phyloP scores from a whole-genome alignment of 2,329 filamentous ascomycete genomes.

The Botrytis sinoallii region DNA sequence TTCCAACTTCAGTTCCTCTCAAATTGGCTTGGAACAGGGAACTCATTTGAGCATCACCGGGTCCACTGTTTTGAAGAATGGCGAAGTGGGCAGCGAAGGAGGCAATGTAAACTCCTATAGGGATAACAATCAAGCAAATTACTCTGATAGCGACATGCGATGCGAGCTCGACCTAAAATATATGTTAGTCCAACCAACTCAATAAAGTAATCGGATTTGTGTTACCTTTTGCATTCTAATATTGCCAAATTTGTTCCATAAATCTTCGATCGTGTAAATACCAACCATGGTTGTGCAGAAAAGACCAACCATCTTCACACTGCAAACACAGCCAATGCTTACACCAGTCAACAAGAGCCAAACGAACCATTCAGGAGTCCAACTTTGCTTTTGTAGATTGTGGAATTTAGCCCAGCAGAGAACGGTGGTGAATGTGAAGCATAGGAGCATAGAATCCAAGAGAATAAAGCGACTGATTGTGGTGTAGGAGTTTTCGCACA shows the following conservation, averaged over 20 bases:
- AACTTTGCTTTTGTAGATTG: conserved; percentile 78
- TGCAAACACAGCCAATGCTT: conserved; percentile 96
- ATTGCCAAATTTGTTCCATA: conserved; percentile 98
- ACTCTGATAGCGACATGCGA: conserved; percentile 79
- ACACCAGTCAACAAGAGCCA: conserved; percentile 93
- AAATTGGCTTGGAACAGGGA: conserved; percentile 98
- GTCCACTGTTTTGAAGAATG: conserved; percentile 88
- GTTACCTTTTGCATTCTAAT: conserved; percentile 80
- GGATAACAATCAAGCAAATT: conserved; percentile 82
- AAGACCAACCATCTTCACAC: conserved; percentile 96
- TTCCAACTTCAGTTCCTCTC: conserved; percentile 87
- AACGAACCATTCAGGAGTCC: conserved; percentile 86
- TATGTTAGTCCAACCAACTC: conserved; percentile 27
- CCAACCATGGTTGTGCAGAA: conserved; percentile 95
- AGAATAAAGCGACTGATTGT: conserved; percentile 98
- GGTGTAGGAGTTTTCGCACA: conserved; percentile 99
- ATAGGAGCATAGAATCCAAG: conserved; percentile 96
- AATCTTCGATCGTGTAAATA: conserved; percentile 90
- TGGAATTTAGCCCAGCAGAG: conserved; percentile 98
- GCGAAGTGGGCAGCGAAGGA: conserved; percentile 95
- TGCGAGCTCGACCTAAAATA: conserved; percentile 56
- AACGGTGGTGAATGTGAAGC: conserved; percentile 96
- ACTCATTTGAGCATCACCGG: conserved; percentile 99
- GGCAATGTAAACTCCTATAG: conserved; percentile 88
- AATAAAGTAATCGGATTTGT: neutral